Conservation (phyloP, 306 rosid genomes). For the Fragaria ananassa region DNA sequence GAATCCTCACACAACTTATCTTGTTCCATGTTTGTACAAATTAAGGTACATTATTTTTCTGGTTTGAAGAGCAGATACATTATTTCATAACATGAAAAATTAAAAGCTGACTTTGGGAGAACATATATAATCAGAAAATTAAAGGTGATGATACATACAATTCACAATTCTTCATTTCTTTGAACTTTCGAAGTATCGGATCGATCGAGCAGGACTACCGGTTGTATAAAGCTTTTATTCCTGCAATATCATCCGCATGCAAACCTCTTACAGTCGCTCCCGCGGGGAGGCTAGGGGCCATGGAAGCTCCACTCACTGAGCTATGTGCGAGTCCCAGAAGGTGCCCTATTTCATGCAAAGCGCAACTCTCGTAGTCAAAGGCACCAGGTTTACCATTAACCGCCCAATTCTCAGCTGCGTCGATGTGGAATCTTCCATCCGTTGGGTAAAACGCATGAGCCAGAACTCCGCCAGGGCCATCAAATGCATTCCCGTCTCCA, state of each 20-base stretch:
- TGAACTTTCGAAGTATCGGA: background rate
- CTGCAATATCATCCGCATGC: background rate
- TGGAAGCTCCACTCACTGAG: slow-evolving; percentile 14
- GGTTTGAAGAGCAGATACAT: too few relatives aligned
- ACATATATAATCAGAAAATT: background rate
- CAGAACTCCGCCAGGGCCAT: background rate
- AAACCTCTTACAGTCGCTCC: background rate
- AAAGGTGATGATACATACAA: too few relatives aligned
- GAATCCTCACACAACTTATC: too few relatives aligned
- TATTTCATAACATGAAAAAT: background rate
- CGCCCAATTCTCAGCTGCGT: slow-evolving; percentile 29
- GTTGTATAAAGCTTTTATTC: background rate
- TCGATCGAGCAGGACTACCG: background rate
- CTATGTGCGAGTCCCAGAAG: slow-evolving; percentile 38
- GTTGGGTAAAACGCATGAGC: slow-evolving; percentile 34
- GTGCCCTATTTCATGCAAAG: slow-evolving; percentile 46
- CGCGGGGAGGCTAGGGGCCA: background rate
- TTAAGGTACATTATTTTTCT: background rate
- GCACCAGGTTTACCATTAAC: background rate
- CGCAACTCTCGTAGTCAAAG: slow-evolving; percentile 22
- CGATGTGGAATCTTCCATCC: slow-evolving; percentile 40
- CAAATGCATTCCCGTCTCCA: background rate
- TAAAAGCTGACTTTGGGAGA: background rate
- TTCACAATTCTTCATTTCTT: too few relatives aligned
- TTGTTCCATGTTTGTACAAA: background rate